Base-by-base conservation (phyloP, 1,284 basidiomycete species). In the Cryptococcus sp. region DNA sequence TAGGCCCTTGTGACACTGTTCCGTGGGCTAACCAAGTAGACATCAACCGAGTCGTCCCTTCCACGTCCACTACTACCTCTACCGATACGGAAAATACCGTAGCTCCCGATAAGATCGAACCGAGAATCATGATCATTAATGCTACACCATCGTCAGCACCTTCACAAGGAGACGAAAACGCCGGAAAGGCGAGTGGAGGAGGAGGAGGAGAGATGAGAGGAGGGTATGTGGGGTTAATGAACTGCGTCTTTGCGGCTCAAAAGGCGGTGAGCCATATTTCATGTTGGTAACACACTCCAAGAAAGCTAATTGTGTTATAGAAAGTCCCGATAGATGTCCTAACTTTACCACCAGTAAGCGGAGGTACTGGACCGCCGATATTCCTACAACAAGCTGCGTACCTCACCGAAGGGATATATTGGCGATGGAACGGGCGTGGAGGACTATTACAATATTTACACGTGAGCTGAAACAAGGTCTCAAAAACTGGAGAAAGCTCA, bases 321-420 rank as follows among this genome's bases (percentile, higher is more conserved):
- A 93, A 89, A 83, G 88, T 97, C 13, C 88, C 89, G 1, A 93
- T 99, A 63, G 95, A 98, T 70, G 90, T 97, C 4, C 89, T 93
- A 77, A 95, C 98, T 70, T 79, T 98, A 23, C 89, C 86, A 62
- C 91, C 91, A 0, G 61, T 68, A 23, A 65, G 59, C 32, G 83
- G 86, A 43, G 90, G 95, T 61, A 88, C 92, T 4, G 58, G 65
- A 0, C 61, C 68, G 13, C 73, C 73, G 0, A 91, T 97, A 47
- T 99, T 98, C 73, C 82, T 99, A 32, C 96, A 98, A 73, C 96
- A 99, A 78, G 95, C 96, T 2, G 86, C 92, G 2, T 90, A 98
- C 72, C 81, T 99, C 33, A 98, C 96, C 0, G 87, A 89, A 7
- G 96, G 96, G 15, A 88, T 90, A 41, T 98, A 98, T 76, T 89